Evolutionary conservation across 1,284 basidiomycete genomes (phyloP).

Genomic region (Ustilago lituana): DNA sequence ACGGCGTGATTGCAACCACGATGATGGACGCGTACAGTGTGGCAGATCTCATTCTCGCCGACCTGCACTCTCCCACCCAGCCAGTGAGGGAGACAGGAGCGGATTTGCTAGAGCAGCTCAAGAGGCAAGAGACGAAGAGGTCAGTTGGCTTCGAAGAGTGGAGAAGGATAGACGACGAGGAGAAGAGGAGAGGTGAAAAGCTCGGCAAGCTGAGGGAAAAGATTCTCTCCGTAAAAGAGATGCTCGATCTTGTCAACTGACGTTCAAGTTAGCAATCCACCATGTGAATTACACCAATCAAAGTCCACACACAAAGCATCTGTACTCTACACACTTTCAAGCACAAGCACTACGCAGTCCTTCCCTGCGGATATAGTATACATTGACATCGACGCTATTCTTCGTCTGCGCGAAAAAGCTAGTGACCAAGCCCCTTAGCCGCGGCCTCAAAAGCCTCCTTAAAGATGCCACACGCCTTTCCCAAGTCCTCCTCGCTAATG

Average conservation of each 20-base stretch:
- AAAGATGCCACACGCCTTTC: slow-evolving; percentile 55
- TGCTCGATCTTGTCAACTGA: slow-evolving; percentile 39
- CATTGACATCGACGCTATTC: too few species aligned
- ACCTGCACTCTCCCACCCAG: slow-evolving; percentile 62
- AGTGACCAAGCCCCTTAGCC: slow-evolving; percentile 31
- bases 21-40: slow-evolving; percentile 91
- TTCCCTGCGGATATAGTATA: too few species aligned
- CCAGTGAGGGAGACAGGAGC: too few species aligned
- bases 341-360: too few species aligned
- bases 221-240: slow-evolving; percentile 68
- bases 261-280: too few species aligned
- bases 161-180: slow-evolving; percentile 72
- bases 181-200: slow-evolving; percentile 73
- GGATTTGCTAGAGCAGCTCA: background rate
- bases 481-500: slow-evolving; percentile 55
- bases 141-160: too few species aligned
- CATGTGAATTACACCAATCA: too few species aligned
- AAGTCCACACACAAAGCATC: background rate
- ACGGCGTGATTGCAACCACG: slow-evolving; percentile 89
- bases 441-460: slow-evolving; percentile 48
- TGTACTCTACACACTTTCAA: too few species aligned
- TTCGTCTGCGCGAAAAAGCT: too few species aligned
- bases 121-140: background rate
- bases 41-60: slow-evolving; percentile 76
- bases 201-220: slow-evolving; percentile 81